Evolutionary conservation across 495 filamentous ascomycete species (phyloP).

Genomic region (Aspergillus taichungensis): DNA sequence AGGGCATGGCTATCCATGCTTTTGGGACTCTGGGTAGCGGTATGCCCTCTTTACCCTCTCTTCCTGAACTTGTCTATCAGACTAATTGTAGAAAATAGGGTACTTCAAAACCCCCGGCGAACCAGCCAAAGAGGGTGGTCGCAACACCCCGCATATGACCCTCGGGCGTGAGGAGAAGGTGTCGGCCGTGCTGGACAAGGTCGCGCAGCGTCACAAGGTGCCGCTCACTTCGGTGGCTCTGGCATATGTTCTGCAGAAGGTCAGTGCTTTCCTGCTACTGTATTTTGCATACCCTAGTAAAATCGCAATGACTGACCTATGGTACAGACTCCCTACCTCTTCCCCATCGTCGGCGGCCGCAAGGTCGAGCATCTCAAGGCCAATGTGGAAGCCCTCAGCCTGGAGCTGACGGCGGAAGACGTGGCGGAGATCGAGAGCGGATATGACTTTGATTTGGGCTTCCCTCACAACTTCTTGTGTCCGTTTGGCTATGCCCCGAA

Average conservation of each 20-base stretch:
- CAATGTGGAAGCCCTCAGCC: constrained; percentile 50
- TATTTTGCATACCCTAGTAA: no score
- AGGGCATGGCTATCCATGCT: constrained; percentile 62
- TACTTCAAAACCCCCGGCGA: constrained; percentile 3
- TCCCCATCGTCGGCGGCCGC: constrained; percentile 63
- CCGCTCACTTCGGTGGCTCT: constrained; percentile 36
- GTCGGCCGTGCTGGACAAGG: constrained; percentile 45
- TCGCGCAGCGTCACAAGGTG: constrained; percentile 45
- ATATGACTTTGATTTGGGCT: constrained; percentile 48
- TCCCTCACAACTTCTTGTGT: constrained; percentile 31
- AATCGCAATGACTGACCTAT: no score
- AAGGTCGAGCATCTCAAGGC: constrained; percentile 55
- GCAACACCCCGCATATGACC: constrained; percentile 19
- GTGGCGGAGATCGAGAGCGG: constrained; percentile 54
- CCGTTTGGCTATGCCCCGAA: no score
- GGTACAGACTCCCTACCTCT: constrained; percentile 48
- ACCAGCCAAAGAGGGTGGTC: constrained; percentile 20
- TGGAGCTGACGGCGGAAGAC: constrained; percentile 48
- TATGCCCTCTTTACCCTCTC: no score
- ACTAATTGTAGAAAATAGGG: constrained; percentile 47
- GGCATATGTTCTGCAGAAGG: constrained; percentile 46
- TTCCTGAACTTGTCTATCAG: constrained; percentile 54
- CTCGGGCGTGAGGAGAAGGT: constrained; percentile 42
- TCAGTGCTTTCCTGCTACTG: no score
- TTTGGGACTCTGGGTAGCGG: constrained; percentile 33